phyloP scores from a whole-genome alignment of 768 basidiomycete genomes.

The Xerocomellus intermedius region DNA sequence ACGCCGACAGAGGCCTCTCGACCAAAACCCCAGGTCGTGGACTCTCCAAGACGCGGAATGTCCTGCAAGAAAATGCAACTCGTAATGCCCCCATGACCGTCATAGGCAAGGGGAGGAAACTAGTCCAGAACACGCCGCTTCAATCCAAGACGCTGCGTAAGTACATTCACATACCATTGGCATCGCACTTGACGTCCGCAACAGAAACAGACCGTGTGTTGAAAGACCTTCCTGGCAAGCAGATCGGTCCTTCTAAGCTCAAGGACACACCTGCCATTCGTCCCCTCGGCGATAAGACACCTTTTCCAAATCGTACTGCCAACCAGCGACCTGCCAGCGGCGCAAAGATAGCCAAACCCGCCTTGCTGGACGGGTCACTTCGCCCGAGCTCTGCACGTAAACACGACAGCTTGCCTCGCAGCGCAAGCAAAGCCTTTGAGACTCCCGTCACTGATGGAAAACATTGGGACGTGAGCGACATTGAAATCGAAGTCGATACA shows the following conservation, averaged over 20 bases:
- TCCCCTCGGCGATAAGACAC: constrained; percentile 73
- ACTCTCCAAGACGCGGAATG: constrained; percentile 36
- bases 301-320: constrained; percentile 61
- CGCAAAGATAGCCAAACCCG: constrained; percentile 36
- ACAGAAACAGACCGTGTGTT: constrained; percentile 22
- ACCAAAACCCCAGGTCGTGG: constrained; percentile 59
- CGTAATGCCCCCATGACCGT: constrained; percentile 40
- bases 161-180: not conserved
- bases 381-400: constrained; percentile 70
- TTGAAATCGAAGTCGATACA: constrained; percentile 35
- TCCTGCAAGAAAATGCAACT: constrained; percentile 50
- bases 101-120: constrained; percentile 46
- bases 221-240: constrained; percentile 28
- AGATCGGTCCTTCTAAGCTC: constrained; percentile 23
- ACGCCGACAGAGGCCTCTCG: constrained; percentile 20
- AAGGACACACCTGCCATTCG: constrained; percentile 34
- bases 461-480: constrained; percentile 77
- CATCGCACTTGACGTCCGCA: not conserved
- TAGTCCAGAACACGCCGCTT: constrained; percentile 36
- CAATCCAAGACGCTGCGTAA: constrained; percentile 31
- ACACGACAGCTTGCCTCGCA: constrained; percentile 56
- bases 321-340: constrained; percentile 35
- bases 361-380: constrained; percentile 42
- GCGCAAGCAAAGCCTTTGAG: constrained; percentile 50
- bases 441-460: constrained; percentile 66